Percentiles rank a stretch among this genome's conserved stretches.
Evolutionary conservation across 2,329 filamentous ascomycete species (phyloP).

Genomic region (Cordyceps javanica): DNA sequence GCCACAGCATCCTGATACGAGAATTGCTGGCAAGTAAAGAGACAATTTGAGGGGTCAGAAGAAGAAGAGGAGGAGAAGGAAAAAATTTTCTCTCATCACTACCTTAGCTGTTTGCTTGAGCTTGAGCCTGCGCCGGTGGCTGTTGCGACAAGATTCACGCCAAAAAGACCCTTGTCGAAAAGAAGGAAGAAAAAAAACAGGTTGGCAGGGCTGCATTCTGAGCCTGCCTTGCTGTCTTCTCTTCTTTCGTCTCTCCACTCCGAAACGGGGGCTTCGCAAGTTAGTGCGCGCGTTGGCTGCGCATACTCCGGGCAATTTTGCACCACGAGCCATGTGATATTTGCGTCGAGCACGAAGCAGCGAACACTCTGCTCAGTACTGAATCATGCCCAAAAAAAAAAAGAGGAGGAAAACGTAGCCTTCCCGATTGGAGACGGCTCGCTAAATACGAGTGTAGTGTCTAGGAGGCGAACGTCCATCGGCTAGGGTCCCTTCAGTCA

Average conservation of each 20-base stretch:
- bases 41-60: background rate
- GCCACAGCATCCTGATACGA: background rate
- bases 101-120: background rate
- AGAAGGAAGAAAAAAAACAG: no score
- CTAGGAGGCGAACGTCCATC: no score
- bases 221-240: background rate
- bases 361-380: background rate
- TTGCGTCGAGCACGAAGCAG: background rate
- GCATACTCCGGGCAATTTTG: background rate
- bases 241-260: background rate
- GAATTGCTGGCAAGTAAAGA: no score
- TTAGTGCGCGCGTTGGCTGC: background rate
- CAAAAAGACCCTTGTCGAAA: background rate
- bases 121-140: conserved; percentile 9
- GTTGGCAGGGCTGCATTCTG: conserved; percentile 7
- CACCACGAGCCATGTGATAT: background rate
- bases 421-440: no score
- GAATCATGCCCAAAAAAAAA: background rate
- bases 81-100: background rate
- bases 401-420: no score
- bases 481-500: no score
- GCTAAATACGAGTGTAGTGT: no score
- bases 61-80: background rate
- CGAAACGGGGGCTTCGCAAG: background rate
- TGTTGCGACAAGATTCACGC: background rate